Evolutionary conservation across 371 early-diverging fungal genomes (phyloP), one percentile per base, ranked within the genome.

Genomic region (Paraphysoderma sedebokerense): DNA sequence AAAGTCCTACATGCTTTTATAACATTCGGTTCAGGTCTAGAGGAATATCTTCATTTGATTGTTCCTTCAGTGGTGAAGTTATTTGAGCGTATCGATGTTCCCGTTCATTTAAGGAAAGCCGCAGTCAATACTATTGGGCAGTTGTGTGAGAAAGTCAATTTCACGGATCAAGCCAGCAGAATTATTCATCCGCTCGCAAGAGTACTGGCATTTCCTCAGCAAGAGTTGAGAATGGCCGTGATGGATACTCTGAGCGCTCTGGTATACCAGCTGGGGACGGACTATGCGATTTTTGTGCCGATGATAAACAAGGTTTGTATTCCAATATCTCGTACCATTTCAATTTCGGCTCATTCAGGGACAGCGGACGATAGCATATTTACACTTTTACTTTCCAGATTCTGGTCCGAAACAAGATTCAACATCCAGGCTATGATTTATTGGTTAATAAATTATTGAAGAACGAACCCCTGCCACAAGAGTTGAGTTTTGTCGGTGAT

Each of bases 21-120:
- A 34, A 74, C 80, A 2, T 83, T 93, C 67, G 88, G 92, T 15
- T 62, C 82, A 24, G 88, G 82, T 49, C 75, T 95, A 48, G 93
- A 95, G 56, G 90, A 92, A 46, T 89, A 90, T 53, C 72, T 93
- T 68, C 88, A 87, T 53, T 65, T 97, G 22, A 82, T 93, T 8
- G 76, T 92, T 39, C 96, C 92, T 5, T 81, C 78, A 5, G 70
- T 97, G 12, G 80, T 92, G 40, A 61, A 68, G 36, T 69, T 87
- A 36, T 78, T 92, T 53, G 91, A 90, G 54, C 70, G 73, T 27
- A 62, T 74, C 0, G 85, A 82, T 39, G 68, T 70, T 0, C 78
- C 82, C 0, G 48, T 67, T 3, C 49, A 51, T 17, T 61, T 92
- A n/a, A 75, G 87, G 32, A 76, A 71, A 34, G 62, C 73, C 22